Base-by-base conservation (phyloP, 306 rosid genomes). In the Trichosanthes cucumerina region DNA sequence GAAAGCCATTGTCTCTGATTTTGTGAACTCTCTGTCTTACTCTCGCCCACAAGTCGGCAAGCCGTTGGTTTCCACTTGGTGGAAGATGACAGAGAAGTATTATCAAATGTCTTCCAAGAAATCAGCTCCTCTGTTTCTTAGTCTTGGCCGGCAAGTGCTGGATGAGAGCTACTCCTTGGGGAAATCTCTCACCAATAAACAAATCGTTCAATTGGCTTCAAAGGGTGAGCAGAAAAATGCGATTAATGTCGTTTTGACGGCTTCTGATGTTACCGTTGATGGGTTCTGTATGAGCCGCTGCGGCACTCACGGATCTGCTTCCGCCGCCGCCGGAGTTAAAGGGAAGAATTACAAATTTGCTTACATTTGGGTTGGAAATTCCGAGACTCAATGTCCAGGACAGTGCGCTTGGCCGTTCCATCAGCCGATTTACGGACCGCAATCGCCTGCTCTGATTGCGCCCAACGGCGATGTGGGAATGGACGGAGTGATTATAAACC, bases 21-120 rank as follows among this genome's bases (percentile, higher is more conserved):
- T 93, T 73, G 4, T 93, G 8, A 80, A 86, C 76, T 91, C 98
- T 4, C 69, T 93, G 0, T 80, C 92, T 0, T 65, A 64, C 0
- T 65, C 80, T 12, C 78, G 85, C 0, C 18, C 78, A 0, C 78
- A 78, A 0, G 47, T 53, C 75, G 66, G 5, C 58, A 79, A 83
- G 13, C 98, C 98, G 0, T 88, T 96, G 5, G 97, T 93, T 60
- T 79, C 92, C 49, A 13, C 87, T 4, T 93, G 98, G 98, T 93
- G 98, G 98, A 90, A 86, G 77, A 85, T 84, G 47, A 93, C 96
- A 0, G 98, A 88, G 74, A 93, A 90, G 7, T 93, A 93, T 86
- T 90, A 91, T 80, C 88, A 84, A n/a, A 80, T 85, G 18, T 76
- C 28, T 44, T 44, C 86, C 33, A 86, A 79, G 81, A 52, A 82